Evolutionary conservation across 495 filamentous ascomycete species (phyloP), one percentile per base, ranked within the genome.

Genomic region (Aspergillus wentii): DNA sequence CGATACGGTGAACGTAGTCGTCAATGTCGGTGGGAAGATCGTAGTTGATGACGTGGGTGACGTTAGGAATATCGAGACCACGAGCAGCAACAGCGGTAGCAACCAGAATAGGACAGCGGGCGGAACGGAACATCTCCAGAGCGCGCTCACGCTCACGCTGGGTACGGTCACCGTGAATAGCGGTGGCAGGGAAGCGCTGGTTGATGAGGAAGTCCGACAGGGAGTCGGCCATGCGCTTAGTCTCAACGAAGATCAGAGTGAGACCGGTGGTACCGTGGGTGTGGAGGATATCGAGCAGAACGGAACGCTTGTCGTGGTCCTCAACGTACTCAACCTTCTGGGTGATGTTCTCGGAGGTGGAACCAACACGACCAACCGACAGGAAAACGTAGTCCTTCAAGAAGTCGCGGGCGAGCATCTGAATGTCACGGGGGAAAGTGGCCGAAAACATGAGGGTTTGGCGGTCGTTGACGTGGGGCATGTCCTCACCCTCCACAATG

Each of bases 391-490:
- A 97, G 60, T 97, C 91, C 70, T 92, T 94, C 51, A 98, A 69
- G 77, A 98, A 98, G 59, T 97, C 94, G 46, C 90, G 80, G 34
- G 92, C 92, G 38, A 98, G 82, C 87, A 96, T 94, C 72, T 97
- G 94, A 44, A 98, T 97, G 59, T 97, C 92, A 47, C 92, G 85
- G 39, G 94, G 92, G 78, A 98, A 98, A 35, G 92, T 98, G 56
- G 91, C 91, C 16, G 90, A 97, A 64, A 98, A 98, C 92, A 98
- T 98, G 72, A 98, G 90, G 28, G 92, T 95, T 66, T 97, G 94
- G 54, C 94, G 88, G 51, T 74, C 67, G 41, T 85, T 72, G 44
- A 88, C 86, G 30, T 69, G 65, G 23, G 94, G 92, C 92, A 97
- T 96, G 57, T 98, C 92, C 68, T 95, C 92, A 44, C 86, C 87